Evolutionary conservation across 2,329 filamentous ascomycete species (phyloP).

Genomic region (Arthrobotrys musiformis): DNA sequence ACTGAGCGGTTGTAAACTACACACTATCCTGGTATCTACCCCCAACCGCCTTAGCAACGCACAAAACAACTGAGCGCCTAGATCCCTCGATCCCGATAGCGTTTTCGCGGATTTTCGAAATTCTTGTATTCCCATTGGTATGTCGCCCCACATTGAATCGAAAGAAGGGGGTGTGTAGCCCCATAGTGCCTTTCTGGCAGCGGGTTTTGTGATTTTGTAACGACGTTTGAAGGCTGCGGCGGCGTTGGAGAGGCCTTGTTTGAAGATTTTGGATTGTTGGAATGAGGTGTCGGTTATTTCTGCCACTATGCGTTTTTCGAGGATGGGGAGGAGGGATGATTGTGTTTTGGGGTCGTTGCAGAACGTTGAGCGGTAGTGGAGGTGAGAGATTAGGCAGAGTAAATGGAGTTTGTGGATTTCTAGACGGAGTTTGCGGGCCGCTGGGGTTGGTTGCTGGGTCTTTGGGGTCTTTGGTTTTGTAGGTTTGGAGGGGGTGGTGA

Average conservation of each 20-base stretch:
- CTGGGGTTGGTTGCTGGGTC: constrained; percentile 68
- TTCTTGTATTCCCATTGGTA: constrained; percentile 73
- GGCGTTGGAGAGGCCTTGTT: constrained; percentile 66
- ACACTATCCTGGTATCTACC: constrained; percentile 83
- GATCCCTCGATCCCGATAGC: constrained; percentile 83
- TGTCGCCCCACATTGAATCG: constrained; percentile 51
- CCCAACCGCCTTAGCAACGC: constrained; percentile 84
- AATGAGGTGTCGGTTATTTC: constrained; percentile 48
- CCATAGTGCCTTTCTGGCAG: constrained; percentile 79
- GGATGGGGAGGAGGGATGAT: constrained; percentile 58
- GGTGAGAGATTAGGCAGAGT: constrained; percentile 82
- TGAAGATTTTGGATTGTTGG: constrained; percentile 42
- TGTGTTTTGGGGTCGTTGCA: constrained; percentile 82
- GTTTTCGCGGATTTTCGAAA: constrained; percentile 77
- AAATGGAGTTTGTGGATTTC: constrained; percentile 88
- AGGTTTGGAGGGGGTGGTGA: constrained; percentile 27
- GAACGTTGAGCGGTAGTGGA: constrained; percentile 83
- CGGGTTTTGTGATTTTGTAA: constrained; percentile 77
- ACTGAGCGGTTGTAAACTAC: constrained; percentile 81
- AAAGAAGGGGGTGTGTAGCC: constrained; percentile 58
- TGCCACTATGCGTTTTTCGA: constrained; percentile 30
- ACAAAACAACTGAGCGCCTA: constrained; percentile 91
- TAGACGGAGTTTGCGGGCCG: constrained; percentile 72
- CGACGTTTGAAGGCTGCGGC: constrained; percentile 74
- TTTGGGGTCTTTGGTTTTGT: constrained; percentile 59